phyloP scores from a whole-genome alignment of 2,329 filamentous ascomycete genomes.

The Talaromyces pinophilus region DNA sequence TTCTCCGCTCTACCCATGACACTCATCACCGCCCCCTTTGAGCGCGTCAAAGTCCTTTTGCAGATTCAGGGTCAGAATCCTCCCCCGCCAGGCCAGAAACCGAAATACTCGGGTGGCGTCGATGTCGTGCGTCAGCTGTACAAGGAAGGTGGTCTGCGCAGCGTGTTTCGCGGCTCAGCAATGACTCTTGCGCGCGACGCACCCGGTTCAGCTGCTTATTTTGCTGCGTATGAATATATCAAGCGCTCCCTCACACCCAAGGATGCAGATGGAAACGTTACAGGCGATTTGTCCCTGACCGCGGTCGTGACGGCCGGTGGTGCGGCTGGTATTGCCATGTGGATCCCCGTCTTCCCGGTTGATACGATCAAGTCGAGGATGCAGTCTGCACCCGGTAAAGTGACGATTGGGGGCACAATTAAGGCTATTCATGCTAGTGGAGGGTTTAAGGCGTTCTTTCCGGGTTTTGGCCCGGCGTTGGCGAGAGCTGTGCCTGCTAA shows the following conservation, averaged over 20 bases:
- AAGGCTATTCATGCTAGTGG: conserved; percentile 79
- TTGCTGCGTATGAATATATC: conserved; percentile 94
- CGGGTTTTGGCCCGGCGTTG: conserved; percentile 89
- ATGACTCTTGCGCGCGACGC: conserved; percentile 94
- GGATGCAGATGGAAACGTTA: conserved; percentile 71
- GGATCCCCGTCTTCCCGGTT: conserved; percentile 97
- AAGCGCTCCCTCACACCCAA: conserved; percentile 84
- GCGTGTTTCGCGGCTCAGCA: conserved; percentile 85
- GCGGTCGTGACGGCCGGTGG: conserved; percentile 87
- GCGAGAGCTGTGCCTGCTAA: conserved; percentile 93
- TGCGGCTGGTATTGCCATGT: conserved; percentile 94
- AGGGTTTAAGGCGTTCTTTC: conserved; percentile 92
- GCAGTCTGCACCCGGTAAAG: conserved; percentile 85
- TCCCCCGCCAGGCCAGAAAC: conserved; percentile 84
- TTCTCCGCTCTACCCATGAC: conserved; percentile 98
- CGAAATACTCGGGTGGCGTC: conserved; percentile 80
- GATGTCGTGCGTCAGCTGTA: conserved; percentile 95
- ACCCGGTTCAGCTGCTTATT: conserved; percentile 91
- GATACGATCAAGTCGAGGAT: conserved; percentile 94
- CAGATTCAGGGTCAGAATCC: conserved; percentile 93
- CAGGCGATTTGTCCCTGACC: conserved; percentile 74
- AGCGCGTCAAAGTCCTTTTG: conserved; percentile 97
- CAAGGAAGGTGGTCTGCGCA: conserved; percentile 82
- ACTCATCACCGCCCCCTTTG: conserved; percentile 95
- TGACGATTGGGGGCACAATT: conserved; percentile 77